Conservation (phyloP, 1,284 basidiomycete genomes). For the Trichosporon sp. region DNA sequence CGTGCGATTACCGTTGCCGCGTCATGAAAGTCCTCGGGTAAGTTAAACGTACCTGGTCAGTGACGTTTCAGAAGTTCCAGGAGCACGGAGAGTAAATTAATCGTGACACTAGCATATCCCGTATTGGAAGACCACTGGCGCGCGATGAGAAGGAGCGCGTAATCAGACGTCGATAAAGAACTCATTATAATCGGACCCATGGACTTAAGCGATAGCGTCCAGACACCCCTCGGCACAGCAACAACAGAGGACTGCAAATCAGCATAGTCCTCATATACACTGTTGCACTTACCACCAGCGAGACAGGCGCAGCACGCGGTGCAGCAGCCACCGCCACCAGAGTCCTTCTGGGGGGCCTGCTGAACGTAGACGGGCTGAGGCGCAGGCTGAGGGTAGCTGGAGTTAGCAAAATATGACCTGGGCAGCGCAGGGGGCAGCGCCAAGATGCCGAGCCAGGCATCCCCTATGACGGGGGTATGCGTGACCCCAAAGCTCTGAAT, state of each 20-base stretch:
- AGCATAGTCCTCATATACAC: not conserved
- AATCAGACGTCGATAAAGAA: not conserved
- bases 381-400: conserved; percentile 42
- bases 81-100: not conserved
- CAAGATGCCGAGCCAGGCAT: not conserved
- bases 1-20: too few species aligned
- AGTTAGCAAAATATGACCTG: not conserved
- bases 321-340: conserved; percentile 27
- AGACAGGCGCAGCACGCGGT: conserved; percentile 33
- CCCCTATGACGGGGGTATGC: not conserved
- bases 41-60: not conserved
- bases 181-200: not conserved
- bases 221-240: conserved; percentile 44
- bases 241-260: conserved; percentile 34
- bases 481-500: not conserved
- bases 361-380: conserved; percentile 47
- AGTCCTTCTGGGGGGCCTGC: conserved; percentile 25
- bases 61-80: not conserved
- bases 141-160: not conserved
- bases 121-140: not conserved
- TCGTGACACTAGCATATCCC: conserved; percentile 3
- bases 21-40: not conserved
- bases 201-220: conserved; percentile 10
- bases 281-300: conserved; percentile 30
- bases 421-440: not conserved